Evolutionary conservation across 129 eudicot species (phyloP).

Genomic region (Pittosporum tobira): DNA sequence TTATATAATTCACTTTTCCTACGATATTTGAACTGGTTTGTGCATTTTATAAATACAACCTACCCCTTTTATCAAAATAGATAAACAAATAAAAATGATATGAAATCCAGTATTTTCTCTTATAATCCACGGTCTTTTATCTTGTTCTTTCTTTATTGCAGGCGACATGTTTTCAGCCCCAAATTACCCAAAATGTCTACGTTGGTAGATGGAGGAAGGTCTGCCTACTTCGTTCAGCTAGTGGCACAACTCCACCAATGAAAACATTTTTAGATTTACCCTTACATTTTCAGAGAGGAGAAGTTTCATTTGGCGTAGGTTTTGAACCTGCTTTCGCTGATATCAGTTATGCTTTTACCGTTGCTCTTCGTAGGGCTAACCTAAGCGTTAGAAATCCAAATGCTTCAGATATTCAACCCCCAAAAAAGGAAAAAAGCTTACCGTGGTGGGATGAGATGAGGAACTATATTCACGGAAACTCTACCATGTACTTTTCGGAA

Average conservation of each 20-base stretch:
- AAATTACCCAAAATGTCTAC: conserved; percentile 63
- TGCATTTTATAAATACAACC: no score
- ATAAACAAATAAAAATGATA: no score
- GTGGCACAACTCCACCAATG: conserved; percentile 96
- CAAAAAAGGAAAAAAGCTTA: conserved; percentile 90
- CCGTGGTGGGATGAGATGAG: conserved; percentile 99
- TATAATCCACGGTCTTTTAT: no score
- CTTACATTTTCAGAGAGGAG: conserved; percentile 69
- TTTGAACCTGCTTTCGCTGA: conserved; percentile 88
- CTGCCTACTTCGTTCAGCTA: conserved; percentile 74
- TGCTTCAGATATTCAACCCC: conserved; percentile 45
- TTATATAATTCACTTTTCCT: conserved; percentile 2
- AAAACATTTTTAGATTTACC: conserved; percentile 84
- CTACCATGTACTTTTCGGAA: conserved; percentile 53
- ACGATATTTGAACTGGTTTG: no score
- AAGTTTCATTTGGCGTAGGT: conserved; percentile 79
- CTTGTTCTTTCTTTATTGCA: conserved; percentile 27
- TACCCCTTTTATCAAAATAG: no score
- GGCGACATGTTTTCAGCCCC: conserved; percentile 97
- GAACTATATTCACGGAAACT: conserved; percentile 76
- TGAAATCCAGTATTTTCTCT: no score
- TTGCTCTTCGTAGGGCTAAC: conserved; percentile 96
- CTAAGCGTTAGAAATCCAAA: conserved; percentile 79
- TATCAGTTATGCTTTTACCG: conserved; percentile 87
- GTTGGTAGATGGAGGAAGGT: conserved; percentile 95